Evolutionary conservation across 345 rosid genomes (phyloP).

Genomic region (Gossypium anomalum): DNA sequence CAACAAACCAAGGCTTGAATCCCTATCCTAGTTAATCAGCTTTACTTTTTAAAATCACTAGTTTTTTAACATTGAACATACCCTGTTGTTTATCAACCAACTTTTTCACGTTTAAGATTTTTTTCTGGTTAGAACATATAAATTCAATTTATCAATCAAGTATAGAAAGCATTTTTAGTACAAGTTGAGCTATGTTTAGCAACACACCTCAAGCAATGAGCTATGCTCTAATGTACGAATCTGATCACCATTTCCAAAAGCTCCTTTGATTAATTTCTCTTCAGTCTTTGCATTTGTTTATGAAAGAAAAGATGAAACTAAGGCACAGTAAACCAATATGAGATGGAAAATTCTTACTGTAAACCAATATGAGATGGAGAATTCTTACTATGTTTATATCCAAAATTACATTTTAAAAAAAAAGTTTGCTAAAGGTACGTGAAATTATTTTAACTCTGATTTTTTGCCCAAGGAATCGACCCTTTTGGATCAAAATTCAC

Average conservation of each 20-base stretch:
- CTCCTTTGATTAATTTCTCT: neutral
- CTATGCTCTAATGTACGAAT: neutral
- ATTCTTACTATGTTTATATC: neutral
- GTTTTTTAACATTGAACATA: neutral
- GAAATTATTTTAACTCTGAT: neutral
- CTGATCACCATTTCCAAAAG: neutral
- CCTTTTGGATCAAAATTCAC: neutral
- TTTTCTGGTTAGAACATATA: neutral
- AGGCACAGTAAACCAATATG: neutral
- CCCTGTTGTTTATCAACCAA: neutral
- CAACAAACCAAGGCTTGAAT: neutral
- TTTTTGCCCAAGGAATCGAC: slow-evolving; percentile 5
- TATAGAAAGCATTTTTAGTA: neutral
- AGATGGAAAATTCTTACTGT: neutral
- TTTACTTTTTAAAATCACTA: neutral
- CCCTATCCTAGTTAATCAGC: neutral
- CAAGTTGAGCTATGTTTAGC: neutral
- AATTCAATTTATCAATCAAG: neutral
- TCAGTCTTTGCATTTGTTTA: slow-evolving; percentile 1
- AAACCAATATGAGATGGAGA: neutral
- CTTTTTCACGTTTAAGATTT: neutral
- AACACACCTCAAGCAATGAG: neutral
- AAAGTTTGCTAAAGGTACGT: slow-evolving; percentile 3
- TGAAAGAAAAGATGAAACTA: neutral
- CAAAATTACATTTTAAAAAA: neutral